Conservation (phyloP, 2,329 filamentous ascomycete species). For the Talaromyces sp. region DNA sequence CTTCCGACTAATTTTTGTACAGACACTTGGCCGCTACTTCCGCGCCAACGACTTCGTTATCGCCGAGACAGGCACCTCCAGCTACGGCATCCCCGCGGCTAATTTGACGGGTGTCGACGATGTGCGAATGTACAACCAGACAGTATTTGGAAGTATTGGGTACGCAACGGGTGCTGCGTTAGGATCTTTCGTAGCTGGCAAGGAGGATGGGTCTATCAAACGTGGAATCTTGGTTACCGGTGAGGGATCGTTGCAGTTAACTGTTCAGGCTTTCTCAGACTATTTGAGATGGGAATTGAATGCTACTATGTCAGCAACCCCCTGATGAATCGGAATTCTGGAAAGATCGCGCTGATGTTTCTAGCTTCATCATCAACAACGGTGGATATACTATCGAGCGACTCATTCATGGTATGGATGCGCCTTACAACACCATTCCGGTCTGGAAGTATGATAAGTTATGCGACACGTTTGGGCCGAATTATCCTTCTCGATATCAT, state of each 20-base stretch:
- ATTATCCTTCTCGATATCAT: conserved; percentile 1
- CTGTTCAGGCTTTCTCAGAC: conserved; percentile 11
- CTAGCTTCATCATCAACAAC: conserved; percentile 47
- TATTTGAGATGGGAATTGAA: conserved; percentile 9
- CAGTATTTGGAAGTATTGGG: conserved; percentile 29
- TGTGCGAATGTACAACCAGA: conserved; percentile 23
- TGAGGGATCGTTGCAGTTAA: conserved; percentile 17
- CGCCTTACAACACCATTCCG: conserved; percentile 11
- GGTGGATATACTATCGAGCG: conserved; percentile 49
- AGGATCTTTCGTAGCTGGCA: conserved; percentile 24
- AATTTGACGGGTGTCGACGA: neutral
- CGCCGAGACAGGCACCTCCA: conserved; percentile 14
- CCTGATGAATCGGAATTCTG: no score
- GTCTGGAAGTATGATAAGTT: conserved; percentile 13
- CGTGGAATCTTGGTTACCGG: conserved; percentile 11
- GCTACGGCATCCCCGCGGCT: conserved; percentile 10
- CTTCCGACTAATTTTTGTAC: neutral
- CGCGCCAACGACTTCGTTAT: conserved; percentile 9
- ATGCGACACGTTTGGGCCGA: conserved; percentile 1
- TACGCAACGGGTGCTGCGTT: conserved; percentile 26
- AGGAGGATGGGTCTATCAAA: conserved; percentile 20
- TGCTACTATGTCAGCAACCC: conserved; percentile 9
- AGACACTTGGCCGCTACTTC: conserved; percentile 5
- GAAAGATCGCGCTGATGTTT: neutral
- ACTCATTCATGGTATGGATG: conserved; percentile 43